Conservation (phyloP, 2,329 filamentous ascomycete species). For the Ceratocystis cacaofunesta region DNA sequence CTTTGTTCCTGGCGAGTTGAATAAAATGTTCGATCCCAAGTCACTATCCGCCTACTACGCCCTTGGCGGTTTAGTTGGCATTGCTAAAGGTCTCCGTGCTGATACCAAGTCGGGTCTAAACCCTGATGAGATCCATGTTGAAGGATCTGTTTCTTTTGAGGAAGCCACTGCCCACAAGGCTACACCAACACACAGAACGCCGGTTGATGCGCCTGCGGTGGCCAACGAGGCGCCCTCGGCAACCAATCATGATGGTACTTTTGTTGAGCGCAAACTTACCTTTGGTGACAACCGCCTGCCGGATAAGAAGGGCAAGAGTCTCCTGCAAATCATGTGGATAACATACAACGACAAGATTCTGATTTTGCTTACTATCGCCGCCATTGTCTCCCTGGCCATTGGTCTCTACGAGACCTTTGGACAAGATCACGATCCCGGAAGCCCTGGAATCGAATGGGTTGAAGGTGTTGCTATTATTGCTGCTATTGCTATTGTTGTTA, state of each 20-base stretch:
- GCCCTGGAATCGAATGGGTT: slow-evolving; percentile 57
- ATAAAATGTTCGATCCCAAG: slow-evolving; percentile 82
- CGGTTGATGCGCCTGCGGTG: slow-evolving; percentile 10
- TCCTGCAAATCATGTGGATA: slow-evolving; percentile 64
- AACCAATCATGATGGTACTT: slow-evolving; percentile 25
- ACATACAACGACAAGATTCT: slow-evolving; percentile 74
- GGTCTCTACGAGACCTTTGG: slow-evolving; percentile 65
- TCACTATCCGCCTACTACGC: slow-evolving; percentile 67
- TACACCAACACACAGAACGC: neutral
- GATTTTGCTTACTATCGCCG: slow-evolving; percentile 55
- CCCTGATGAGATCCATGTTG: slow-evolving; percentile 53
- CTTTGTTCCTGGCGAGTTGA: slow-evolving; percentile 68
- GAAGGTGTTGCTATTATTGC: slow-evolving; percentile 70
- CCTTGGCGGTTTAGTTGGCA: slow-evolving; percentile 59
- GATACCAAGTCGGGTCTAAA: slow-evolving; percentile 62
- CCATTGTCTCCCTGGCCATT: slow-evolving; percentile 56
- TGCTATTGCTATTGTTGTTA: slow-evolving; percentile 62
- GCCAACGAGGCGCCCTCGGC: slow-evolving; percentile 14
- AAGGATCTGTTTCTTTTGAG: slow-evolving; percentile 55
- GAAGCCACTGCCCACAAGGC: slow-evolving; percentile 37
- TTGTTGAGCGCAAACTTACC: slow-evolving; percentile 52
- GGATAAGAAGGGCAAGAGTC: slow-evolving; percentile 57
- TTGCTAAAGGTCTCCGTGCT: slow-evolving; percentile 65
- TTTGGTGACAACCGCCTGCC: slow-evolving; percentile 60
- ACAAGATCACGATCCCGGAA: slow-evolving; percentile 32